Conservation (phyloP, 305 asterid species). For the Solanum hybrid region DNA sequence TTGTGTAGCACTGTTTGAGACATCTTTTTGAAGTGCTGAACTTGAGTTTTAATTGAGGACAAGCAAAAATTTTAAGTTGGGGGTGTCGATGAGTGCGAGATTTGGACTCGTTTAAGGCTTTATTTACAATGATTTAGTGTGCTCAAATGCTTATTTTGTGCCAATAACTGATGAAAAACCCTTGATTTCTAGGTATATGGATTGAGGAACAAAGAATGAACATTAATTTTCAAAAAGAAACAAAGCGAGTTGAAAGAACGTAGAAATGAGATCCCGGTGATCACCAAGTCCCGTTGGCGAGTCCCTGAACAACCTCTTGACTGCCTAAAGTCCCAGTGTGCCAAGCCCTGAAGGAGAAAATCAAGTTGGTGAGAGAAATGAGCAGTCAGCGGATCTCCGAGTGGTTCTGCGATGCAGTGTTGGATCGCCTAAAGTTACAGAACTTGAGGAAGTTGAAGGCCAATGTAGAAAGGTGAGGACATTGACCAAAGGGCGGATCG, state of each 20-base stretch:
- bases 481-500: background rate
- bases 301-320: background rate
- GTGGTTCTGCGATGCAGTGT: background rate
- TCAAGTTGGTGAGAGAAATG: background rate
- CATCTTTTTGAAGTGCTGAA: too few species aligned
- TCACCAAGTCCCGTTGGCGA: background rate
- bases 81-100: background rate
- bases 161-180: background rate
- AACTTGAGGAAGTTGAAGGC: background rate
- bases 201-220: background rate
- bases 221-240: background rate
- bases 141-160: background rate
- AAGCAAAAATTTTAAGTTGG: too few species aligned
- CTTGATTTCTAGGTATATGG: background rate
- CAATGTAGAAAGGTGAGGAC: background rate
- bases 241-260: background rate
- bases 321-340: background rate
- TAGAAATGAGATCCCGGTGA: background rate
- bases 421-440: background rate
- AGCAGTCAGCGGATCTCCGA: background rate
- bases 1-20: too few species aligned
- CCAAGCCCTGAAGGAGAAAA: background rate
- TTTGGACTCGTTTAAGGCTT: background rate
- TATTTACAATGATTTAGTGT: background rate
- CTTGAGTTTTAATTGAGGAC: too few species aligned